A percentile compares a stretch with the other conserved stretches of the same genome.
Evolutionary conservation across 2,329 filamentous ascomycete genomes (phyloP).

Genomic region (Fulvia fulva): DNA sequence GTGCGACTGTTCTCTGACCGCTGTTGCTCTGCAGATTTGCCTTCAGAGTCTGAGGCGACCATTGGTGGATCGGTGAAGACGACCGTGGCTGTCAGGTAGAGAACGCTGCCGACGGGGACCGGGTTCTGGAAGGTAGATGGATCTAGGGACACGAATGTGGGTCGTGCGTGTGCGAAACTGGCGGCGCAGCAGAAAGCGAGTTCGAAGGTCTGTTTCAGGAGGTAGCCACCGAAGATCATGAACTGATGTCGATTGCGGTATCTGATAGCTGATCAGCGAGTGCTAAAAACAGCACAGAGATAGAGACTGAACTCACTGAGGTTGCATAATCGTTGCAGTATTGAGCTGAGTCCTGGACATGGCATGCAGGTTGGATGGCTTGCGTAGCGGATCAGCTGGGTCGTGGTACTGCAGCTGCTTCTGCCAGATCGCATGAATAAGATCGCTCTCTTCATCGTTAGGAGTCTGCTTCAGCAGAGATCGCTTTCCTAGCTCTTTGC

Average conservation of each 20-base stretch:
- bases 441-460: slow-evolving; percentile 65
- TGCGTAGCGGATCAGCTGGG: slow-evolving; percentile 51
- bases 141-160: slow-evolving; percentile 68
- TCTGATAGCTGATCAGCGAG: not conserved
- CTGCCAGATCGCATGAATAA: slow-evolving; percentile 72
- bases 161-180: slow-evolving; percentile 64
- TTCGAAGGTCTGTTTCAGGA: slow-evolving; percentile 71
- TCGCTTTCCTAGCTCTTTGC: slow-evolving; percentile 58
- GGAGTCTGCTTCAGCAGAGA: slow-evolving; percentile 64
- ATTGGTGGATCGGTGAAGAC: slow-evolving; percentile 65
- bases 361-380: slow-evolving; percentile 56
- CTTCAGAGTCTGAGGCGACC: slow-evolving; percentile 38
- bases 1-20: slow-evolving; percentile 46
- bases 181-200: slow-evolving; percentile 72
- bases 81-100: slow-evolving; percentile 69
- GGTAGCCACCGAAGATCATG: slow-evolving; percentile 75
- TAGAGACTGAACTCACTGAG: slow-evolving; percentile 50
- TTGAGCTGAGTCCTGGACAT: slow-evolving; percentile 62
- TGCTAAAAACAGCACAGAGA: slow-evolving; percentile 21
- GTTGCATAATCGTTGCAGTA: slow-evolving; percentile 71
- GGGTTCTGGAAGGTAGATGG: slow-evolving; percentile 72
- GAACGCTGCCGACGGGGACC: slow-evolving; percentile 68
- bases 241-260: slow-evolving; percentile 55
- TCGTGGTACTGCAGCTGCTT: slow-evolving; percentile 63
- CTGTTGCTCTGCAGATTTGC: slow-evolving; percentile 19